Evolutionary conservation across 208 protist species (phyloP).

Genomic region (Wallacemonas sp.): DNA sequence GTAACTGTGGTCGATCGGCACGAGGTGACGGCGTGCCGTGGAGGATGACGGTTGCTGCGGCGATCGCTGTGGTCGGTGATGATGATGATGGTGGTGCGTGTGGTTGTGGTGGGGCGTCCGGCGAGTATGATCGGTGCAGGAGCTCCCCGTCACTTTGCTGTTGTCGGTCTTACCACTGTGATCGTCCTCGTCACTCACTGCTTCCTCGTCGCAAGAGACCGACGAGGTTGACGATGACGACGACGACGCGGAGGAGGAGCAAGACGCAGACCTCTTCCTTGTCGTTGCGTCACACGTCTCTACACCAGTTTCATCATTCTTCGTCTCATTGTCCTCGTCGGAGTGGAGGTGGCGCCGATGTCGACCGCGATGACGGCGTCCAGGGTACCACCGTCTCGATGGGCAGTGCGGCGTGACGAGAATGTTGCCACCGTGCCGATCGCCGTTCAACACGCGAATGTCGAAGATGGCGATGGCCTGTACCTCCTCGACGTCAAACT

Average conservation of each 20-base stretch:
- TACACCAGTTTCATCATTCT: too few relatives aligned
- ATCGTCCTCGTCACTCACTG: neutral
- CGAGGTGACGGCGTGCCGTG: constrained; percentile 36
- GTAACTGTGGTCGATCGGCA: constrained; percentile 90
- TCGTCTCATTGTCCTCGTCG: too few relatives aligned
- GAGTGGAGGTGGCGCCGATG: too few relatives aligned
- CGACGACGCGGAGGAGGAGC: neutral
- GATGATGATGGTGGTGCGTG: neutral
- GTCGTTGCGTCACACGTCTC: too few relatives aligned
- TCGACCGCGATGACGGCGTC: neutral
- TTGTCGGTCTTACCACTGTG: too few relatives aligned
- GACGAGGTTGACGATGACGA: constrained; percentile 1
- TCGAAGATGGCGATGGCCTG: constrained; percentile 78
- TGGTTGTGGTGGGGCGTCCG: neutral
- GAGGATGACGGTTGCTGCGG: too few relatives aligned
- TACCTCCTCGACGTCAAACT: constrained; percentile 60
- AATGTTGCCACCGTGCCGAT: constrained; percentile 79
- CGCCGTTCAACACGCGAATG: constrained; percentile 74
- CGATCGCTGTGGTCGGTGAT: neutral
- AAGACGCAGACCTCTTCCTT: too few relatives aligned
- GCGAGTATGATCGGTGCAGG: too few relatives aligned
- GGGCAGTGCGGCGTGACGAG: constrained; percentile 32
- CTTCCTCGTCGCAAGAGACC: neutral
- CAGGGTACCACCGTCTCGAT: neutral
- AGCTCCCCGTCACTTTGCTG: too few relatives aligned